Conservation (phyloP, 2,329 filamentous ascomycete genomes). For the Cytospora piceicola region DNA sequence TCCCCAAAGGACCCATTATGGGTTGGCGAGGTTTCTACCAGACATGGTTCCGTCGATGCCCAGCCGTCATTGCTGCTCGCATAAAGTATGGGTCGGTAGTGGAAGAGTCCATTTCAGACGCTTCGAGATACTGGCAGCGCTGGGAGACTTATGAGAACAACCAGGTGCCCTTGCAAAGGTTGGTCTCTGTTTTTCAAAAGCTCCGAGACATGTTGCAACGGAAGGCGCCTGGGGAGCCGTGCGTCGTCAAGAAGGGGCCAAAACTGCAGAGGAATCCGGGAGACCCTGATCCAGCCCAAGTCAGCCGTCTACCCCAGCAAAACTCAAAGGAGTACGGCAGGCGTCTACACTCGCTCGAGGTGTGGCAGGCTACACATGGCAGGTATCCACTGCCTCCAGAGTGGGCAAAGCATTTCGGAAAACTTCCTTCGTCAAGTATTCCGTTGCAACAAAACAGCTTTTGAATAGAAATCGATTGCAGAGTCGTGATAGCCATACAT, state of each 20-base stretch:
- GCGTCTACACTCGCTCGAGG: background rate
- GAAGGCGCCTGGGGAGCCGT: background rate
- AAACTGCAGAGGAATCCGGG: background rate
- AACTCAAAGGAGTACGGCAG: background rate
- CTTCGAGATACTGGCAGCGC: background rate
- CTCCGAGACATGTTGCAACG: background rate
- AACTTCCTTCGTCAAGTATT: background rate
- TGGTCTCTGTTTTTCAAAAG: background rate
- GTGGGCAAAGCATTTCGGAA: background rate
- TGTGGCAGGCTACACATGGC: slow-evolving; percentile 4
- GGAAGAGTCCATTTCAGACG: background rate
- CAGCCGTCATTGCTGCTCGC: background rate
- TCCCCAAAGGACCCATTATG: background rate
- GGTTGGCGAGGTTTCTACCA: background rate
- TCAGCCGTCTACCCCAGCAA: background rate
- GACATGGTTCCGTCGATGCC: background rate
- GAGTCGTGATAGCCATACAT: background rate
- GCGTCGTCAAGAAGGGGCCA: background rate
- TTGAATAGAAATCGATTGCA: background rate
- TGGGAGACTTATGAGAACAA: background rate
- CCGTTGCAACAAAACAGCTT: background rate
- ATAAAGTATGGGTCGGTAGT: background rate
- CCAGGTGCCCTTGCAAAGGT: background rate
- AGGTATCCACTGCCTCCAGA: slow-evolving; percentile 2
- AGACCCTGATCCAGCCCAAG: background rate